Evolutionary conservation across 2,329 filamentous ascomycete species (phyloP).

Genomic region (Neodidymelliopsis sp.): DNA sequence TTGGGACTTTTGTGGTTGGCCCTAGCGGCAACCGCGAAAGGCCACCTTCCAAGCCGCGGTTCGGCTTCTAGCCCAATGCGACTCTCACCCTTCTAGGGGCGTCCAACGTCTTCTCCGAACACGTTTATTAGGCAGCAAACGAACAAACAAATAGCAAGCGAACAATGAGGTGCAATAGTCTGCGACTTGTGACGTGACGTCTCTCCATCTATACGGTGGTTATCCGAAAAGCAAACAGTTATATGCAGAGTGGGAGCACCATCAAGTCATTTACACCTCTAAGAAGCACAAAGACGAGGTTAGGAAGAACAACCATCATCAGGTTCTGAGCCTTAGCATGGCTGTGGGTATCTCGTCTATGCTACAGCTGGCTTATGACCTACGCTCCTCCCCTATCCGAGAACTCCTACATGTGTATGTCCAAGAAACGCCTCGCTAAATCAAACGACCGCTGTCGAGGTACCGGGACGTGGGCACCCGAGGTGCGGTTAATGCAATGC

Average conservation of each 20-base stretch:
- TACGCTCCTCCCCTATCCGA: background rate
- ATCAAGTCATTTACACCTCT: too few species aligned
- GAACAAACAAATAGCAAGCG: background rate
- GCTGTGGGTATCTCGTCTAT: constrained; percentile 37
- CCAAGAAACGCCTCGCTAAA: constrained; percentile 36
- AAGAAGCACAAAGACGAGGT: too few species aligned
- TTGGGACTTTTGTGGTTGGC: constrained; percentile 34
- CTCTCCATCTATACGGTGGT: too few species aligned
- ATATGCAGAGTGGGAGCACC: too few species aligned
- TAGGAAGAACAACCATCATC: background rate
- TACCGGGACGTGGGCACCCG: background rate
- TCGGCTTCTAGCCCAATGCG: constrained; percentile 30
- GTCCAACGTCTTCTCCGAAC: constrained; percentile 39
- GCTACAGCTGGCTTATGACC: constrained; percentile 5
- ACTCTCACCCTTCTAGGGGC: constrained; percentile 30
- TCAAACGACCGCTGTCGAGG: constrained; percentile 8
- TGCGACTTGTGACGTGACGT: too few species aligned
- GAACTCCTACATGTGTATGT: constrained; percentile 20
- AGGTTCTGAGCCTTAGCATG: background rate
- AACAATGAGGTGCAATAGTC: too few species aligned
- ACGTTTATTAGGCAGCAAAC: constrained; percentile 22
- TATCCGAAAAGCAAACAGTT: too few species aligned
- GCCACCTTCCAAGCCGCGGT: constrained; percentile 33
- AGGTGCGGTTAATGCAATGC: constrained; percentile 6
- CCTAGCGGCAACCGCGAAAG: constrained; percentile 34